Evolutionary conservation across 2,329 filamentous ascomycete genomes (phyloP).

Genomic region (Exophiala bonariae): DNA sequence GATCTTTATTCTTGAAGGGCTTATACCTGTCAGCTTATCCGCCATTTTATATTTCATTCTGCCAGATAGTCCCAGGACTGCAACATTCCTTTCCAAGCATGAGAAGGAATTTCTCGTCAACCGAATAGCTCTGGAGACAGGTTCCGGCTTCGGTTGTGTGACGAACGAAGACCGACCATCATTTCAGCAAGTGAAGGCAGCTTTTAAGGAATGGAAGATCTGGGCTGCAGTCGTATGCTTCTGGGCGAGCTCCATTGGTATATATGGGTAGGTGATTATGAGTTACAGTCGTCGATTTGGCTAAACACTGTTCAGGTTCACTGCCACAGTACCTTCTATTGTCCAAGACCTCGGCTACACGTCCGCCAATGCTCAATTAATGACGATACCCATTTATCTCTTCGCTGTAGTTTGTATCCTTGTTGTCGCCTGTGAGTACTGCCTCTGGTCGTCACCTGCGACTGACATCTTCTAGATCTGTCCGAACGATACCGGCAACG

Average conservation of each 20-base stretch:
- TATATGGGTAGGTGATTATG: no score
- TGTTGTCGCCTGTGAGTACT: no score
- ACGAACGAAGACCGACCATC: conserved; percentile 67
- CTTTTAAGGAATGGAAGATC: conserved; percentile 67
- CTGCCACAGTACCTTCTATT: conserved; percentile 35
- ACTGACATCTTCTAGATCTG: no score
- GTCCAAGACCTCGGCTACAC: conserved; percentile 42
- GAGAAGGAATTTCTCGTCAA: conserved; percentile 64
- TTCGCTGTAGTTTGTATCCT: no score
- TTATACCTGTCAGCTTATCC: conserved; percentile 51
- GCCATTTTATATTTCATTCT: conserved; percentile 59
- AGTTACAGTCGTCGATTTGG: no score
- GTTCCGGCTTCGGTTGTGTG: conserved; percentile 45
- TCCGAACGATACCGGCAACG: no score
- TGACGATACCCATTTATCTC: conserved; percentile 44
- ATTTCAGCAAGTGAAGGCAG: conserved; percentile 64
- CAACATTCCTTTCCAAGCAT: conserved; percentile 68
- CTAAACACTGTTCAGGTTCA: conserved; percentile 6
- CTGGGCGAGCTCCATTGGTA: conserved; percentile 27
- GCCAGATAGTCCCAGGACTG: conserved; percentile 73
- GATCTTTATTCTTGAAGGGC: conserved; percentile 58
- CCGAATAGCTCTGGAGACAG: conserved; percentile 66
- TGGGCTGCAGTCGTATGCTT: conserved; percentile 45
- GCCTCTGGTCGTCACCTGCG: no score
- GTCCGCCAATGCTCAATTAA: conserved; percentile 40